phyloP scores from a whole-genome alignment of 2,329 filamentous ascomycete genomes.

The Cordyceps militaris region DNA sequence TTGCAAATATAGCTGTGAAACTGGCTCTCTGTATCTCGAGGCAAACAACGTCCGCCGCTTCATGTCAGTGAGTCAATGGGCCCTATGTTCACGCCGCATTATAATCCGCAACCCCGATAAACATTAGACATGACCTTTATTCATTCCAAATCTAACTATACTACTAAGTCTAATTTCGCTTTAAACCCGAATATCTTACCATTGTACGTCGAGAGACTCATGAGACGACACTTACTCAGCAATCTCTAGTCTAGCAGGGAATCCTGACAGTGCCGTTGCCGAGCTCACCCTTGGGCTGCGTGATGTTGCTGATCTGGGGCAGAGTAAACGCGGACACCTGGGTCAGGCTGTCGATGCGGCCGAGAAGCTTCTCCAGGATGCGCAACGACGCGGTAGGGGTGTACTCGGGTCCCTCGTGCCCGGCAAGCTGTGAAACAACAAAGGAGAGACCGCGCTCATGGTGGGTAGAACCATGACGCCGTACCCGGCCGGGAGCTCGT shows the following conservation, averaged over 20 bases:
- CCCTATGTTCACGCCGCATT: too few relatives aligned
- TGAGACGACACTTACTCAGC: not conserved
- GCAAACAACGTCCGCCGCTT: too few relatives aligned
- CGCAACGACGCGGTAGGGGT: constrained; percentile 61
- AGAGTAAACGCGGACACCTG: constrained; percentile 33
- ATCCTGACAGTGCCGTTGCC: constrained; percentile 21
- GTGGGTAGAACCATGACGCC: constrained; percentile 61
- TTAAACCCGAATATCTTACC: not conserved
- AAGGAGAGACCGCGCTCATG: constrained; percentile 72
- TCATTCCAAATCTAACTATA: too few relatives aligned
- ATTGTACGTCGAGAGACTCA: not conserved
- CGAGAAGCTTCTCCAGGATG: constrained; percentile 69
- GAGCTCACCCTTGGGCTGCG: constrained; percentile 16
- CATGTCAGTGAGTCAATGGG: too few relatives aligned
- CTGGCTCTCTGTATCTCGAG: too few relatives aligned
- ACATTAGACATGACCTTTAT: too few relatives aligned
- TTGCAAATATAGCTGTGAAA: too few relatives aligned
- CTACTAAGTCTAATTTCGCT: not conserved
- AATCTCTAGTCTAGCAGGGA: constrained; percentile 26
- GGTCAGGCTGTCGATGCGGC: constrained; percentile 53
- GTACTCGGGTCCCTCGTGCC: constrained; percentile 65
- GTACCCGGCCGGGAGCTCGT: constrained; percentile 45
- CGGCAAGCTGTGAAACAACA: constrained; percentile 54
- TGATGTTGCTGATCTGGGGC: constrained; percentile 16
- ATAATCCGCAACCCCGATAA: too few relatives aligned